Evolutionary conservation across 2,329 filamentous ascomycete genomes (phyloP), one percentile per base, ranked within the genome.

Genomic region (Fusarium sulawesiense): DNA sequence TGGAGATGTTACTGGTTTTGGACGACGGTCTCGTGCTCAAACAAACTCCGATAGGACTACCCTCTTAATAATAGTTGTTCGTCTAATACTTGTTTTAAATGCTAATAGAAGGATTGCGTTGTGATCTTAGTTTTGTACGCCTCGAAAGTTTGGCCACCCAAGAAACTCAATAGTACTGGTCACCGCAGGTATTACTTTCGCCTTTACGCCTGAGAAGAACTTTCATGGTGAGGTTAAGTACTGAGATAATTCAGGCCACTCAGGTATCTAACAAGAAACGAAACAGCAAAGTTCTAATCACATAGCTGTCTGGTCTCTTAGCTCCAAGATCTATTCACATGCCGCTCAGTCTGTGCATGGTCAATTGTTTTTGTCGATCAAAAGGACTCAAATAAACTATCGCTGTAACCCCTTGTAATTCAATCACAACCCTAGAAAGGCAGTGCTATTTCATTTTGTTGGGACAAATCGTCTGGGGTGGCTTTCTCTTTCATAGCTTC

Each of bases 381-480:
- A 46, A 49, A 10, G 14, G 18, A 47, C 21, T 25, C 51, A 21
- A 49, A 25, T 34, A 10, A 20, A 40, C 32, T 34, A 55, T 25
- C 45, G 45, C 37, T 66, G 18, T 58, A 61, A 5, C 30, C 63
- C 48, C 45, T 47, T 58, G 45, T 4, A 29, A 25, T 18, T 40
- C 10, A 11, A 41, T 25, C 8, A 67, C 46, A 30, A 21, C 27
- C 30, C 48, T 51, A 27, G 49, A 44, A 40, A 50, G 21, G 23
- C 30, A 51, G 20, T 34, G 41, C 29, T 57, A 30, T 49, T 56
- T 29, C 20, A 46, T 54, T 48, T 59, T 57, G 66, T 60, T 59
- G 60, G 56, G 50, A 59, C 30, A 42, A 56, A 58, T 50, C 21
- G 48, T 34, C 55, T 46, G n/a, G 50, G 59, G 51, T 66, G 27